A percentile compares a stretch with the other conserved stretches of the same genome.
Conservation (phyloP, 2,329 filamentous ascomycete genomes). For the Fusarium napiforme region DNA sequence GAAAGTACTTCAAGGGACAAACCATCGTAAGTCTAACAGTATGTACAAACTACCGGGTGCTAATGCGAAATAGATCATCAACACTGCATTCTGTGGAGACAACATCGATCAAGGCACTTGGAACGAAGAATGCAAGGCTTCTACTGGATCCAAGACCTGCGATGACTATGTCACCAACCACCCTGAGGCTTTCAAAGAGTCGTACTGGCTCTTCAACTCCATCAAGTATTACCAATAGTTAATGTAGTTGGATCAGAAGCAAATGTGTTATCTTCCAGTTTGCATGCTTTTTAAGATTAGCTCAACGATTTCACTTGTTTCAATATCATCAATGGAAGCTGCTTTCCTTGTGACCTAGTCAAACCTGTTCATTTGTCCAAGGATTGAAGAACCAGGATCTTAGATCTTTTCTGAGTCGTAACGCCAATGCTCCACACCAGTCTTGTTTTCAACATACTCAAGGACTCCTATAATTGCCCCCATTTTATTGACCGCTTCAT, state of each 20-base stretch:
- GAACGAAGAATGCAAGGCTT: conserved; percentile 21
- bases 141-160: conserved; percentile 65
- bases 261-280: fast-evolving
- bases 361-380: too few species aligned
- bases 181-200: conserved; percentile 52
- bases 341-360: not conserved
- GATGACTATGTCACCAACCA: conserved; percentile 75
- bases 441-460: not conserved
- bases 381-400: too few species aligned
- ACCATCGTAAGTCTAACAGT: not conserved
- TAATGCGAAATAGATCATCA: conserved; percentile 56
- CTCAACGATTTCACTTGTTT: not conserved
- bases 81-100: conserved; percentile 82
- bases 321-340: not conserved
- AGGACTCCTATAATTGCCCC: conserved; percentile 1
- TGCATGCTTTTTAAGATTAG: too few species aligned
- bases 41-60: fast-evolving
- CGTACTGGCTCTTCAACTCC: conserved; percentile 15
- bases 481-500: not conserved
- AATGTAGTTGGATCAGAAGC: too few species aligned
- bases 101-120: conserved; percentile 29
- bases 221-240: conserved; percentile 14
- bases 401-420: not conserved
- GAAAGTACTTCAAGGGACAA: conserved; percentile 64
- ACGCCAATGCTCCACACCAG: conserved; percentile 5